These are phyloP conservation scores for Trichoderma sp. DNA, from an alignment of 2,329 filamentous ascomycete genomes.

Conservation along the genomic window DNA sequence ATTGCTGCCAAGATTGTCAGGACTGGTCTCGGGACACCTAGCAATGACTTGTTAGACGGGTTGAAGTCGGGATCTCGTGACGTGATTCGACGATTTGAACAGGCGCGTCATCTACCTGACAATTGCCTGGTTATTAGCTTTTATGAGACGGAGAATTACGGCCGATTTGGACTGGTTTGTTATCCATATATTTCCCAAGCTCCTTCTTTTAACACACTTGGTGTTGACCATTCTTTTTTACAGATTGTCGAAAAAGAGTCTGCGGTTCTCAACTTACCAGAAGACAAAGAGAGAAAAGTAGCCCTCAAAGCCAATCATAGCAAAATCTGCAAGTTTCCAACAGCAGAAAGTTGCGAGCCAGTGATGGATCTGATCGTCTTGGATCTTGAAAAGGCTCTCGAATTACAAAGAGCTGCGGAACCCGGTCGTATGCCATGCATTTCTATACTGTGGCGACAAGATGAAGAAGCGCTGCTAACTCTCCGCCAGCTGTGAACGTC, in stretches of 20 bases:
- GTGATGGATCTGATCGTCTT: background rate
- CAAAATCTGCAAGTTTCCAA: slow-evolving; percentile 15
- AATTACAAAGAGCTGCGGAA: background rate
- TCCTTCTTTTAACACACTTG: background rate
- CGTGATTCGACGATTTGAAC: slow-evolving; percentile 10
- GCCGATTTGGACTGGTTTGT: slow-evolving; percentile 4
- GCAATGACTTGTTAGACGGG: slow-evolving; percentile 7
- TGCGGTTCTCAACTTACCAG: background rate
- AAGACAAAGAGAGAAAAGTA: background rate
- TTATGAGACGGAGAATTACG: slow-evolving; percentile 12
- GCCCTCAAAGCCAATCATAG: slow-evolving; percentile 1
- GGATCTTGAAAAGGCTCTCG: background rate
- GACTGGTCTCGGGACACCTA: background rate
- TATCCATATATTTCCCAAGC: background rate
- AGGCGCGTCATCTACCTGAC: background rate
- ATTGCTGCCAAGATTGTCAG: slow-evolving; percentile 7
- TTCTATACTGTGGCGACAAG: background rate
- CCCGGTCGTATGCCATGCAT: background rate
- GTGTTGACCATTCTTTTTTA: background rate
- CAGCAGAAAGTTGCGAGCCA: background rate
- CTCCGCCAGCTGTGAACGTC: background rate
- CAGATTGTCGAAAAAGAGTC: slow-evolving; percentile 11
- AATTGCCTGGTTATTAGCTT: slow-evolving; percentile 5
- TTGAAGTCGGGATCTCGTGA: slow-evolving; percentile 5
- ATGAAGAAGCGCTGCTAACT: background rate